Base-by-base conservation (phyloP, 495 filamentous ascomycete species). In the Hypoxylon intermedium region DNA sequence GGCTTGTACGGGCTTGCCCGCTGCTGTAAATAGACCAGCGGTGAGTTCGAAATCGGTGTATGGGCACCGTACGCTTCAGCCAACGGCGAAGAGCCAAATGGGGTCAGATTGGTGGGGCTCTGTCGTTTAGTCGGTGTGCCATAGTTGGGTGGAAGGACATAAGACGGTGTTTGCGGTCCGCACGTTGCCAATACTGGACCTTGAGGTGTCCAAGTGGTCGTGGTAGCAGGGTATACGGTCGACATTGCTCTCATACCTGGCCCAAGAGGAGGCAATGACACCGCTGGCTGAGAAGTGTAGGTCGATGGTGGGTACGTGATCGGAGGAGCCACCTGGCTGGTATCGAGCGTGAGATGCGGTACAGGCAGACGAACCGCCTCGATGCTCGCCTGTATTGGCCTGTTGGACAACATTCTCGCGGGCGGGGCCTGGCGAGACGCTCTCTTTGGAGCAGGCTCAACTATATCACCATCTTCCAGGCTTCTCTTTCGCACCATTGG, bases 1-100 rank as follows among this genome's bases (percentile, higher is more conserved):
- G 94, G 94, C 57, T 89, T 89, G 74, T 98, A 98, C 0, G 94
- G 94, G 42, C 95, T 98, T 38, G 82, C 76, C 54, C 82, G 80
- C 62, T 87, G 85, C 58, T 85, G 82, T 11, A 85, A 77, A 60
- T 85, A 85, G 56, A 84, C 61, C 38, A 83, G 80, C 21, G 84
- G 75, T 74, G 87, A 70, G 75, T 83, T 73, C 0, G 82, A 79
- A 40, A 80, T 76, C 0, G 80, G 80, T 11, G 82, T 82, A 58
- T 83, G 87, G 59, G 75, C 78, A 15, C 79, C 74, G 48, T 73
- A 83, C 28, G 75, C 71, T 20, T 84, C 78, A 7, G 73, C 72
- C 43, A 83, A 72, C 1, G 82, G 81, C 0, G 82, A 84, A 2
- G 82, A 83, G 0, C 68, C 71, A 19, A 75, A 63, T 1, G 67